Base-by-base conservation (phyloP, 257 asterid species). In the Primulina huaijiensis region DNA sequence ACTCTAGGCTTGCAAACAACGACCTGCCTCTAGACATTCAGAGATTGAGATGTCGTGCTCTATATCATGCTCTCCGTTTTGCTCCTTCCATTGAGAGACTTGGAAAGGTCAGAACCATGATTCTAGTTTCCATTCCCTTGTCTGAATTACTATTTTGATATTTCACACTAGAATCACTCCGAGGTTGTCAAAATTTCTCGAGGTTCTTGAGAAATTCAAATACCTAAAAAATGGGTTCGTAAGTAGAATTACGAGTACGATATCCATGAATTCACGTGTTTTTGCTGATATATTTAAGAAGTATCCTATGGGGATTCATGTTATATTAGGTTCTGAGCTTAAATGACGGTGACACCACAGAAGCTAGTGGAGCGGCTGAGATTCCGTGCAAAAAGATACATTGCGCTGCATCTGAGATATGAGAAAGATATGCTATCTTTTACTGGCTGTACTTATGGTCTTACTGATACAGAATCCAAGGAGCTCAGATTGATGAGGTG, bases 361-460 rank as follows among this genome's bases (percentile, higher is more conserved):
- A 90, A 86, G 87, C 97, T 93, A 62, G 95, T 93, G 94, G 91
- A 89, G 87, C 81, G 89, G 78, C 77, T 93, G 83, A 79, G 79
- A 68, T 83, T 88, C 60, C 91, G 85, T 70, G 95, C 88, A 19
- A 76, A 79, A 68, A 84, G 88, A 87, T 93, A 87, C 72, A 78
- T 93, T 79, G 95, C 97, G 43, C 96, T 93, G 74, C 99, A 90
- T 76, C 82, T 90, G 66, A 83, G 99, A 84, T 93, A 90, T 76
- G 99, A 93, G 82, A 89, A 89, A 77, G 99, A 93, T 82, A 93
- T 93, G 99, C 87, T 90, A 71, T 84, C 99, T 75, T 93, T 90
- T 82, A 90, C 99, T 77, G 97, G 99, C 70, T 93, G 99, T 74
- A 90, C 92, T 6, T 78, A 83, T 76, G 99, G 99, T 62, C 96